Evolutionary conservation across 257 asterid species (phyloP).

Genomic region (Schizonepeta tenuifolia): DNA sequence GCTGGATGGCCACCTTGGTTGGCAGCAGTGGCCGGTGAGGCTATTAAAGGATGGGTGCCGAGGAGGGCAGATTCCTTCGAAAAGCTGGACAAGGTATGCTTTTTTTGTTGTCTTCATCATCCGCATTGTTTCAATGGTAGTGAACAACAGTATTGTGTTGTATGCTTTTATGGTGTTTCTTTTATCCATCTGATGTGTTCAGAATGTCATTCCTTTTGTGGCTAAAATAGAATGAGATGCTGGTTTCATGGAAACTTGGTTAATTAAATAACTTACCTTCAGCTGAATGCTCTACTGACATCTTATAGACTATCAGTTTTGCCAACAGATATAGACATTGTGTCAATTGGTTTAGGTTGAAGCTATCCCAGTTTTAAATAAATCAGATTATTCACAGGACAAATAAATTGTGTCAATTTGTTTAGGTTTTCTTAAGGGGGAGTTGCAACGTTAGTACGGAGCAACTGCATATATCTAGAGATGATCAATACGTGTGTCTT

Average conservation of each 20-base stretch:
- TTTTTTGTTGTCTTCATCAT: conserved; percentile 23
- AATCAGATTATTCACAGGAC: conserved; percentile 3
- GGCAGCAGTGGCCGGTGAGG: conserved; percentile 95
- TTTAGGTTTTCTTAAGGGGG: conserved; percentile 16
- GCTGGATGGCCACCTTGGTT: conserved; percentile 99
- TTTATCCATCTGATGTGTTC: background rate
- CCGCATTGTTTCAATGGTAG: conserved; percentile 1
- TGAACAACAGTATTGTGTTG: background rate
- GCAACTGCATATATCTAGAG: conserved; percentile 1
- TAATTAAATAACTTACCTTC: background rate
- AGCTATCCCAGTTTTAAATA: background rate
- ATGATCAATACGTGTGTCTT: conserved; percentile 16
- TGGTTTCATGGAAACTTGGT: conserved; percentile 12
- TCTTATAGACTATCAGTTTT: conserved; percentile 13
- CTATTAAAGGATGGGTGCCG: conserved; percentile 94
- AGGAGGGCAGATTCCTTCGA: conserved; percentile 89
- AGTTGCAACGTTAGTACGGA: conserved; percentile 20
- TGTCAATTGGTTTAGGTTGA: background rate
- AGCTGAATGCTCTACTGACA: conserved; percentile 17
- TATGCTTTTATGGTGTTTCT: background rate
- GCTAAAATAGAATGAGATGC: conserved; percentile 13
- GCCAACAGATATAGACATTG: conserved; percentile 4
- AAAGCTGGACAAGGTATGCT: conserved; percentile 82
- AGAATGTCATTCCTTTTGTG: conserved; percentile 6
- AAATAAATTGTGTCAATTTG: conserved; percentile 8